Base-by-base conservation (phyloP, 495 filamentous ascomycete species). In the Tuber melanosporum region DNA sequence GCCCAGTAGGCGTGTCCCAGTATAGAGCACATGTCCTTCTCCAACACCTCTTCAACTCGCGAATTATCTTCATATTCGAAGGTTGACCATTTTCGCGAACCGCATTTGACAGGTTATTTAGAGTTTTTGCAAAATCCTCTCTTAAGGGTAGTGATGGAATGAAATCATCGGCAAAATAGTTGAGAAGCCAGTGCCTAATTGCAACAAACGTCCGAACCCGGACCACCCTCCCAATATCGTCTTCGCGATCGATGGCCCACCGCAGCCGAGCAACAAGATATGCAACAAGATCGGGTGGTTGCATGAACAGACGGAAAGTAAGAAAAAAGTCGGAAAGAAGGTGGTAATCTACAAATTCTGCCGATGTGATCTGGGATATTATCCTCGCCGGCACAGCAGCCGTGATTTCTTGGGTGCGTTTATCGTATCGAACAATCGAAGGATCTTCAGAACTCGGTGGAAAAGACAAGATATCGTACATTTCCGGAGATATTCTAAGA, bases 261-360 rank as follows among this genome's bases (percentile, higher is more conserved):
- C 91, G 88, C 66, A 98, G 86, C 5, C 95, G 91, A 3, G 93
- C 91, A 74, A 97, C 88, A 14, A 99, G 87, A 86, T 97, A 92
- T 71, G 90, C 89, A 20, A 95, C 87, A 5, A 99, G 88, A 78
- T 94, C 91, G 20, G 87, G 86, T 0, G 92, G 86, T 1, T 92
- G 89, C 75, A 98, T 85, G 81, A 97, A 99, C 10, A 90, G 88
- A 41, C 95, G 93, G 80, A 92, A 98, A 1, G 96, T 98, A 52
- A 99, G 90, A 82, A 99, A 99, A 86, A 99, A 99, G 84, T 98
- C 95, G 0, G 96, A 98, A 1, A 99, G 88, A 9, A 99, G 89
- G 83, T 98, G 95, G 84, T 99, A 99, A 84, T 99, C 95, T 77
- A 99, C 89, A 84, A 98, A 98, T 71, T 90, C 92, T 32, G 94